These are phyloP conservation scores for Escallonia rubra DNA, from an alignment of 129 eudicot genomes.

Conservation along the genomic window DNA sequence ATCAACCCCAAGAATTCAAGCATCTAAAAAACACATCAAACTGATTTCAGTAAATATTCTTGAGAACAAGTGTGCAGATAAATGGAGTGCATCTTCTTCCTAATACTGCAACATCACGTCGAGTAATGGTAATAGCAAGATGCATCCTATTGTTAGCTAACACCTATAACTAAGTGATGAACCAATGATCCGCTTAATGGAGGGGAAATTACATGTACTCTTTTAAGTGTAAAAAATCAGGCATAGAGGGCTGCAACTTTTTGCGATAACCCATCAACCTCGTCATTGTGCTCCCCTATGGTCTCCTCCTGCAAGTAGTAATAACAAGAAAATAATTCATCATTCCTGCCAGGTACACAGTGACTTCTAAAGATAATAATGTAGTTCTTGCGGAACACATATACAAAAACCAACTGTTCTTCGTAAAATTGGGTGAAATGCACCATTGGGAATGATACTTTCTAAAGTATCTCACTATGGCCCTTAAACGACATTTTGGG, in stretches of 20 bases:
- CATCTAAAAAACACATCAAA: no score
- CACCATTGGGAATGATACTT: not conserved
- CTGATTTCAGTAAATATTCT: no score
- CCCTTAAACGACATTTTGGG: not conserved
- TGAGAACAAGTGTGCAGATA: no score
- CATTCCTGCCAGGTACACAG: not conserved
- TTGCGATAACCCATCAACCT: conserved; percentile 49
- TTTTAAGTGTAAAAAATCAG: conserved; percentile 9
- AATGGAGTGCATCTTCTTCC: no score
- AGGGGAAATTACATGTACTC: no score
- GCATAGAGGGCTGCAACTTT: conserved; percentile 41
- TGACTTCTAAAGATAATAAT: not conserved
- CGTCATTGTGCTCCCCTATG: conserved; percentile 46
- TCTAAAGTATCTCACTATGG: not conserved
- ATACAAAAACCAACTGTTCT: not conserved
- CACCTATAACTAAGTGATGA: no score
- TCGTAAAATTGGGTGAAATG: not conserved
- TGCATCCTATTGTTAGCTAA: no score
- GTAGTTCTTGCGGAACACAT: not conserved
- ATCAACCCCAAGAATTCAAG: no score
- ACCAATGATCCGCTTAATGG: no score
- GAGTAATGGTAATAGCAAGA: no score
- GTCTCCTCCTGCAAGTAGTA: conserved; percentile 48
- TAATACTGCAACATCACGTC: no score
- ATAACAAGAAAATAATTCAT: not conserved